phyloP scores from a whole-genome alignment of 2,329 filamentous ascomycete species.

The Sporothrix mexicana region DNA sequence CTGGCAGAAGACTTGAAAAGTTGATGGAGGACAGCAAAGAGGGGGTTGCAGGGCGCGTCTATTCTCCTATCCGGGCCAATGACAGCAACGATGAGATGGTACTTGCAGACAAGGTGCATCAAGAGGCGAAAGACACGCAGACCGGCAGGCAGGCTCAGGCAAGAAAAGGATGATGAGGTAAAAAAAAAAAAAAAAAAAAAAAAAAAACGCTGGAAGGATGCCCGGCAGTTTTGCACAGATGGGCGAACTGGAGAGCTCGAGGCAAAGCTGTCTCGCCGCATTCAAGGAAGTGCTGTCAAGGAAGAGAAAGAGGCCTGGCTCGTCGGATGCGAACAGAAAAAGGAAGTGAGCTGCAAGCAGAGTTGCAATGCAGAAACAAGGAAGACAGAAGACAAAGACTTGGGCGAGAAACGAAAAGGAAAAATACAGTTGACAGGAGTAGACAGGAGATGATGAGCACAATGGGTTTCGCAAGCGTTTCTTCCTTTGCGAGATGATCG shows the following conservation, averaged over 20 bases:
- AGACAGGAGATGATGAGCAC: neutral
- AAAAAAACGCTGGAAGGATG: neutral
- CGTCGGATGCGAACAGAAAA: neutral
- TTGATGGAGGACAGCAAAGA: neutral
- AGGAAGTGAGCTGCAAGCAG: neutral
- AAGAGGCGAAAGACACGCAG: neutral
- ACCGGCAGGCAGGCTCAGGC: neutral
- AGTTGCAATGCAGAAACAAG: conserved; percentile 11
- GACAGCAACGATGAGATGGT: neutral
- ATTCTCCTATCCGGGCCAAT: conserved; percentile 10
- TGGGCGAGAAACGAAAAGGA: neutral
- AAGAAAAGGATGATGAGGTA: no score
- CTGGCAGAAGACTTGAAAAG: neutral
- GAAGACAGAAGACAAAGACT: neutral
- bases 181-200: neutral
- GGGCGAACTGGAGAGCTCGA: neutral
- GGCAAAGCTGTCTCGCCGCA: no score
- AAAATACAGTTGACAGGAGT: neutral
- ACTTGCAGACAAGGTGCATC: conserved; percentile 13
- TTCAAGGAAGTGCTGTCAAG: no score
- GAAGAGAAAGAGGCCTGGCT: no score
- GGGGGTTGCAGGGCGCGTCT: conserved; percentile 12
- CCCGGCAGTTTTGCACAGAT: neutral
- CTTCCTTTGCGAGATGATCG: neutral
- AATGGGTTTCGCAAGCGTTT: conserved; percentile 17